A percentile compares a stretch with the other conserved stretches of the same genome.
Evolutionary conservation across 208 protist species (phyloP).

Genomic region (Acanthamoeba polyphaga): DNA sequence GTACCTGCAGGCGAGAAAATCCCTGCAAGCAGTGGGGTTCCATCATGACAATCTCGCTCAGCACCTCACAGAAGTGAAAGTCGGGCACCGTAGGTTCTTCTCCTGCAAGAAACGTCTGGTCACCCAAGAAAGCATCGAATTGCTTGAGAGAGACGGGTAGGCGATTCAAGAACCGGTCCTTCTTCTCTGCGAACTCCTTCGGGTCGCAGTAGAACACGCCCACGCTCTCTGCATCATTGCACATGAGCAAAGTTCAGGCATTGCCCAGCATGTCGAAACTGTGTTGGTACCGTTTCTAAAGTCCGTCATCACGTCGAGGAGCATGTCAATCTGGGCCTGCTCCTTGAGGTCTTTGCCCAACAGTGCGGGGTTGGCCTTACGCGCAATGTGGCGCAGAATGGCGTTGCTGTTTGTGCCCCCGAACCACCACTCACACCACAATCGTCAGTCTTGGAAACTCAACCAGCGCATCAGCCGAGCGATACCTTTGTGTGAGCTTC

Average conservation of each 20-base stretch:
- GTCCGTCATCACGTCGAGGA: conserved; percentile 25
- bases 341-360: conserved; percentile 36
- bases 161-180: conserved; percentile 3
- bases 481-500: conserved; percentile 38
- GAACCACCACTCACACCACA: no score
- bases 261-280: neutral
- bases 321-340: conserved; percentile 38
- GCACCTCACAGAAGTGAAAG: conserved; percentile 33
- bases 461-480: neutral
- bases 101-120: conserved; percentile 4
- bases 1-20: neutral
- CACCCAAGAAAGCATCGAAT: conserved; percentile 23
- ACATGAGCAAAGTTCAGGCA: no score
- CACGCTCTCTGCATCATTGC: neutral
- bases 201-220: neutral
- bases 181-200: neutral
- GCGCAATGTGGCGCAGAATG: conserved; percentile 51
- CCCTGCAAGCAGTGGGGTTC: neutral
- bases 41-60: neutral
- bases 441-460: no score
- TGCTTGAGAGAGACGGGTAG: neutral
- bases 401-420: conserved; percentile 5
- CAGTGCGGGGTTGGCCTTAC: conserved; percentile 19
- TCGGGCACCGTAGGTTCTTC: conserved; percentile 24
- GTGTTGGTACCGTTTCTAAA: conserved; percentile 43